Conservation (phyloP, 1,284 basidiomycete species). For the Sporisorium graminicola region DNA sequence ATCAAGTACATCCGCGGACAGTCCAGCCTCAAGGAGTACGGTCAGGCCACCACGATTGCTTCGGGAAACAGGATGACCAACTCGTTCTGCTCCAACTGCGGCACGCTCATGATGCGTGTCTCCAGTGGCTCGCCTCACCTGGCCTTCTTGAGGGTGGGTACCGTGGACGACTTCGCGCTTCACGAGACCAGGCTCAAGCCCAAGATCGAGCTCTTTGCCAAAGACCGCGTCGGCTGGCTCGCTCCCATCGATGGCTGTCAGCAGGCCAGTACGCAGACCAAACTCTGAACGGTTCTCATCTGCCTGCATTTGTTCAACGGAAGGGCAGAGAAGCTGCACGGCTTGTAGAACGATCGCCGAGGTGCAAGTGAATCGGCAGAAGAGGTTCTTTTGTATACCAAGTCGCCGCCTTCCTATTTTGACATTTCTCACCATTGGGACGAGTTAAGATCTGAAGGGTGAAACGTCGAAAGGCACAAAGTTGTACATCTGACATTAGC, state of each 20-base stretch:
- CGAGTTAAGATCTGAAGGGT: too few species aligned
- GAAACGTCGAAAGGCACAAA: too few species aligned
- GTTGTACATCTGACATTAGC: too few species aligned
- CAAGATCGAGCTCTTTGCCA: conserved; percentile 61
- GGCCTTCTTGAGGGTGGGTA: conserved; percentile 64
- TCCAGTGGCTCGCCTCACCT: conserved; percentile 48
- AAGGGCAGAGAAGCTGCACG: too few species aligned
- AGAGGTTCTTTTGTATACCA: too few species aligned
- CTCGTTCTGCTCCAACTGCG: conserved; percentile 69
- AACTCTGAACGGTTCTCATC: too few species aligned
- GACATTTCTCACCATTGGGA: too few species aligned
- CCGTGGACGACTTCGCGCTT: conserved; percentile 68
- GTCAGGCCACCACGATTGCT: conserved; percentile 54
- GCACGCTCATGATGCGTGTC: conserved; percentile 68
- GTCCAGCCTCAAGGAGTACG: conserved; percentile 59
- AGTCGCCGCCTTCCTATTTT: too few species aligned
- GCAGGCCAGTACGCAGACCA: too few species aligned
- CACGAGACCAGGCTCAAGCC: conserved; percentile 67
- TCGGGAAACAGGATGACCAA: conserved; percentile 67
- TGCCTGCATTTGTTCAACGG: too few species aligned
- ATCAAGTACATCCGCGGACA: conserved; percentile 64
- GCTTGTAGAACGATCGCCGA: too few species aligned
- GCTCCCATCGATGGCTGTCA: conserved; percentile 34
- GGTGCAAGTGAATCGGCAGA: too few species aligned
- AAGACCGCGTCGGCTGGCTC: conserved; percentile 65